phyloP scores from a whole-genome alignment of 2,329 filamentous ascomycete species.

The Calonectria honghensis region DNA sequence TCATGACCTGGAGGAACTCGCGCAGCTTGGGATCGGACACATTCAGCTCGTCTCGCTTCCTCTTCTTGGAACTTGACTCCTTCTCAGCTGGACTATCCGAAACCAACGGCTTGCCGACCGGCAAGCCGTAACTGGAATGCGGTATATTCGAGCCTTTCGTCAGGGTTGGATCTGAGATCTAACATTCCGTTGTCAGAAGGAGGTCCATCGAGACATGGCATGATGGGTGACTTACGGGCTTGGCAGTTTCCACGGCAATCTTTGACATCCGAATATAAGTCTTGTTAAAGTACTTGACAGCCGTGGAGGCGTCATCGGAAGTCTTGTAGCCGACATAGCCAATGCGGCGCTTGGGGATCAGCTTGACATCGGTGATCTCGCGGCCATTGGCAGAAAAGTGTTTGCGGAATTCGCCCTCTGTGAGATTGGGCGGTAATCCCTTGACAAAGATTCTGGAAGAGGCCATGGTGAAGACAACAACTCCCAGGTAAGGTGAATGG shows the following conservation, averaged over 20 bases:
- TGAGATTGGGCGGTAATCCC: slow-evolving; percentile 89
- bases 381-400: slow-evolving; percentile 86
- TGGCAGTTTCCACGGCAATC: slow-evolving; percentile 91
- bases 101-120: slow-evolving; percentile 43
- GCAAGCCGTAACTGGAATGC: slow-evolving; percentile 51
- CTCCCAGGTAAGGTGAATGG: slow-evolving; percentile 52
- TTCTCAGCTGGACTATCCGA: slow-evolving; percentile 52
- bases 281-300: slow-evolving; percentile 96
- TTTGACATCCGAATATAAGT: slow-evolving; percentile 97
- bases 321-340: slow-evolving; percentile 96
- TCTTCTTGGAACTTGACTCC: slow-evolving; percentile 75
- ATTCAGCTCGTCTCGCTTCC: slow-evolving; percentile 77
- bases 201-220: slow-evolving; percentile 44
- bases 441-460: slow-evolving; percentile 86
- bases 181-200: slow-evolving; percentile 61
- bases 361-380: slow-evolving; percentile 91
- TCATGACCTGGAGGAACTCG: slow-evolving; percentile 91
- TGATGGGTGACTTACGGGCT: slow-evolving; percentile 75
- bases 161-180: slow-evolving; percentile 67
- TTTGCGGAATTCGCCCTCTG: slow-evolving; percentile 88
- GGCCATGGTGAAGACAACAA: slow-evolving; percentile 63
- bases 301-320: slow-evolving; percentile 84
- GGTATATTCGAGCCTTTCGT: slow-evolving; percentile 53
- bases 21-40: slow-evolving; percentile 85
- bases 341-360: slow-evolving; percentile 92